These are phyloP conservation scores for Fusarium albidum DNA, from an alignment of 2,329 filamentous ascomycete species.

Conservation along the genomic window DNA sequence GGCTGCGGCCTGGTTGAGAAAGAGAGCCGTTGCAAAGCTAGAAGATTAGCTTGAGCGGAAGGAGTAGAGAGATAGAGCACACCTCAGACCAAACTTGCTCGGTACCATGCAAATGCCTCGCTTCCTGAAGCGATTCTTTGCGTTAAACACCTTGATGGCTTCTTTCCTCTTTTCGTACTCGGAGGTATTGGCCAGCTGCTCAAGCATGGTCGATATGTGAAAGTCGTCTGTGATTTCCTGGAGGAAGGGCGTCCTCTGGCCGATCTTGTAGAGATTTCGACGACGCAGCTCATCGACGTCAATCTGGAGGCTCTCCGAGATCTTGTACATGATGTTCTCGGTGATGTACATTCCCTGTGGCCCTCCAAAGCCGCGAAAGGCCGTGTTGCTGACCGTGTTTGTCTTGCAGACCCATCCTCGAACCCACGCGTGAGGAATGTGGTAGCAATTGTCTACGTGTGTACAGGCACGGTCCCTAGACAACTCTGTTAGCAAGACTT, in stretches of 20 bases:
- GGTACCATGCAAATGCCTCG: conserved; percentile 80
- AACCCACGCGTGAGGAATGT: conserved; percentile 80
- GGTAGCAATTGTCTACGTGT: conserved; percentile 84
- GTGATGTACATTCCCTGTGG: conserved; percentile 17
- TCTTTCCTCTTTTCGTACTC: conserved; percentile 10
- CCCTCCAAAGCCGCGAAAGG: conserved; percentile 14
- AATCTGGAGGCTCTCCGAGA: conserved; percentile 9
- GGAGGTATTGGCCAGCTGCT: conserved; percentile 1
- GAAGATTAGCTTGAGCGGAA: not conserved
- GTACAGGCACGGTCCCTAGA: conserved; percentile 77
- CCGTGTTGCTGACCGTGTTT: conserved; percentile 14
- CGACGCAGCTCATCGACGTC: conserved; percentile 4
- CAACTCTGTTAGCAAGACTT: not conserved
- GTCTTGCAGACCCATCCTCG: conserved; percentile 71
- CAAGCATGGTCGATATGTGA: conserved; percentile 6
- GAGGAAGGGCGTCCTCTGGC: conserved; percentile 10
- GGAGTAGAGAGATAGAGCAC: not conserved
- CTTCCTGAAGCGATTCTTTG: conserved; percentile 87
- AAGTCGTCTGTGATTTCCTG: conserved; percentile 17
- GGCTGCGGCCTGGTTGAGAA: conserved; percentile 89
- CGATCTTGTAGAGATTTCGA: conserved; percentile 10
- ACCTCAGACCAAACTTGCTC: conserved; percentile 90
- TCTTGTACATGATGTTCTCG: conserved; percentile 7
- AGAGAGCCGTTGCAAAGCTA: conserved; percentile 77
- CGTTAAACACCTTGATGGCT: conserved; percentile 69